These are phyloP conservation scores for Chaetomium olivaceum DNA, from an alignment of 2,329 filamentous ascomycete genomes.

Conservation along the genomic window DNA sequence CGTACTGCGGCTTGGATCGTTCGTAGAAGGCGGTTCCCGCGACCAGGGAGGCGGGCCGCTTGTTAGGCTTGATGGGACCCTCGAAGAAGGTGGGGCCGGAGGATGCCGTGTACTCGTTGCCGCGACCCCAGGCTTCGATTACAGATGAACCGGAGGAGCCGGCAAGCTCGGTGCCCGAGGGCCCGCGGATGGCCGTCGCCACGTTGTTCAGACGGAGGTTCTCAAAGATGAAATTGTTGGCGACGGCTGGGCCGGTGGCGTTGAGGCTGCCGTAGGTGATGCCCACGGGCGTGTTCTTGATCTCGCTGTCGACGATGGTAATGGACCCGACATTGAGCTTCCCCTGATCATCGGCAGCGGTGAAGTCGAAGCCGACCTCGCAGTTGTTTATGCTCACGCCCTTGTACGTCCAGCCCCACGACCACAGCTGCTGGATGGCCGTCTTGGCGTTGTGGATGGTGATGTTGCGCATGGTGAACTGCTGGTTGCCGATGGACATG, in stretches of 20 bases:
- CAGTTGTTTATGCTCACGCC: constrained; percentile 64
- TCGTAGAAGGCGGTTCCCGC: constrained; percentile 62
- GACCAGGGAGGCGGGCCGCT: constrained; percentile 57
- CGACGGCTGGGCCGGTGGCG: constrained; percentile 37
- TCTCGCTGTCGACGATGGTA: constrained; percentile 70
- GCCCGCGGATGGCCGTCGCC: constrained; percentile 45
- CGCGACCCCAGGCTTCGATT: constrained; percentile 64
- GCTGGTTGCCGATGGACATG: constrained; percentile 58
- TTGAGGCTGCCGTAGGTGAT: constrained; percentile 49
- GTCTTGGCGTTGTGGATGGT: constrained; percentile 65
- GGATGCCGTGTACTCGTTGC: constrained; percentile 57
- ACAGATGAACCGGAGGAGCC: constrained; percentile 49
- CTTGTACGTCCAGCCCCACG: constrained; percentile 76
- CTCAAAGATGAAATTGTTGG: constrained; percentile 49
- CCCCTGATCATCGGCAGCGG: constrained; percentile 46
- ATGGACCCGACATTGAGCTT: constrained; percentile 69
- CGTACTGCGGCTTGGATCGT: constrained; percentile 76
- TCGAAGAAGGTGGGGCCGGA: constrained; percentile 47
- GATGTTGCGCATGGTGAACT: constrained; percentile 70
- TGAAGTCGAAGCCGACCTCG: constrained; percentile 67
- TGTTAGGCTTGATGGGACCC: constrained; percentile 46
- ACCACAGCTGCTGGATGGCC: constrained; percentile 71
- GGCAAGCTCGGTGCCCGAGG: constrained; percentile 52
- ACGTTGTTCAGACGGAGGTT: constrained; percentile 49
- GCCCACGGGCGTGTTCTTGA: constrained; percentile 67